A percentile compares a stretch with the other conserved stretches of the same genome.
phyloP scores from a whole-genome alignment of 768 basidiomycete species.

The Termitomyces bulborhizus region DNA sequence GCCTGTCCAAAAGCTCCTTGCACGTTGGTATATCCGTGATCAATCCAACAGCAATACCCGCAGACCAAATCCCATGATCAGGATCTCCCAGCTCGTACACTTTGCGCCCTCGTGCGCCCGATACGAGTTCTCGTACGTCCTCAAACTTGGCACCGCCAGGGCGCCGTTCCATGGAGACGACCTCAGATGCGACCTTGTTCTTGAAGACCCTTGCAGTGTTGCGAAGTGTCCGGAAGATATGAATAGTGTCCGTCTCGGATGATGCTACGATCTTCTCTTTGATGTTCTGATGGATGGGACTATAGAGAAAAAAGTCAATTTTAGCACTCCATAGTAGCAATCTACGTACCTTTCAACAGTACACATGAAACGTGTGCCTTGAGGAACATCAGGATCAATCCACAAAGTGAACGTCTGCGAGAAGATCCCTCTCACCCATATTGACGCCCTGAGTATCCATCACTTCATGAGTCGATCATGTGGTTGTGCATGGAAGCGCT shows the following conservation, averaged over 20 bases:
- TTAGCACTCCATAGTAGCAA: not conserved
- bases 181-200: conserved; percentile 78
- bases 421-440: conserved; percentile 45
- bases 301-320: conserved; percentile 16
- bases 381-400: conserved; percentile 6
- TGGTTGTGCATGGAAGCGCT: not conserved
- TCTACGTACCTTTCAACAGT: conserved; percentile 65
- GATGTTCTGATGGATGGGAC: conserved; percentile 84
- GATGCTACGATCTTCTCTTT: conserved; percentile 85
- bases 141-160: conserved; percentile 87
- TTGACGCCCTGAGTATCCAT: conserved; percentile 61
- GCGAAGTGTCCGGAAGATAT: conserved; percentile 84
- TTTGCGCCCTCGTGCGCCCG: conserved; percentile 58
- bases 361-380: conserved; percentile 86
- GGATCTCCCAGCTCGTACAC: conserved; percentile 84
- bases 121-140: conserved; percentile 73
- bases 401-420: conserved; percentile 14
- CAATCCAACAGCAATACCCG: conserved; percentile 58
- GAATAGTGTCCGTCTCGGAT: conserved; percentile 76
- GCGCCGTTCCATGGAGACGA: conserved; percentile 74
- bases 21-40: conserved; percentile 86
- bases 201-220: conserved; percentile 86
- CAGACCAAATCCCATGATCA: conserved; percentile 85
- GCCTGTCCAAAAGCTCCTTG: conserved; percentile 54
- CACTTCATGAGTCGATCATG: not conserved